Evolutionary conservation across 371 early-diverging fungal species (phyloP).

Genomic region (Rhizopus delemar): DNA sequence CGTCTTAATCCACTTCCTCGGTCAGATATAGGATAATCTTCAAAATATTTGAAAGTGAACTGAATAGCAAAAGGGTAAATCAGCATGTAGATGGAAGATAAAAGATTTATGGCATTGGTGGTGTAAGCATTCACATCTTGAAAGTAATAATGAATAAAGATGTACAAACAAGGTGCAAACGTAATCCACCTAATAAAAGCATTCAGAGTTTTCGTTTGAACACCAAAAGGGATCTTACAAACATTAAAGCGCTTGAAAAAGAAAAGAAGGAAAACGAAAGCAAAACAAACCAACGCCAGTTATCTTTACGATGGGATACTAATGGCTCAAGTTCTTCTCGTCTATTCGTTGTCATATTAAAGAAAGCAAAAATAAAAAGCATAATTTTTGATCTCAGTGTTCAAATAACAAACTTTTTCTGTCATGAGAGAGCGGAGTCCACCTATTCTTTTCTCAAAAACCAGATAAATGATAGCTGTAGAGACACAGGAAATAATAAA

Average conservation of each 20-base stretch:
- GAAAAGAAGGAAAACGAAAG: constrained; percentile 46
- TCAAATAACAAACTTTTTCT: too few relatives aligned
- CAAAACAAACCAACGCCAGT: constrained; percentile 46
- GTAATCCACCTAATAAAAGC: constrained; percentile 49
- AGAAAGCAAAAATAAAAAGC: not conserved
- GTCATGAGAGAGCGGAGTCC: too few relatives aligned
- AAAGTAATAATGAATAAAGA: constrained; percentile 52
- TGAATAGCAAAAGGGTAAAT: constrained; percentile 53
- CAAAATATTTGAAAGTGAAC: constrained; percentile 47
- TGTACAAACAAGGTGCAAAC: constrained; percentile 56
- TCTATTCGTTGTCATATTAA: not conserved
- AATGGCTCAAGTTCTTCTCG: constrained; percentile 19
- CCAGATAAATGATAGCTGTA: not conserved
- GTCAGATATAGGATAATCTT: constrained; percentile 20
- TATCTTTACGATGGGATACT: constrained; percentile 5
- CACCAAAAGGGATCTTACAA: constrained; percentile 3
- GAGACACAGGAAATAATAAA: not conserved
- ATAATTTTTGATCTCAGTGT: not conserved
- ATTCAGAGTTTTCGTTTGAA: not conserved
- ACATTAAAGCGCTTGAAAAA: constrained; percentile 48
- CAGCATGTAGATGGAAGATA: constrained; percentile 53
- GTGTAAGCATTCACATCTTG: constrained; percentile 23
- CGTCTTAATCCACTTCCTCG: constrained; percentile 42
- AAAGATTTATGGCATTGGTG: constrained; percentile 48
- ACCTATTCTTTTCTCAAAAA: too few relatives aligned